Evolutionary conservation across 2,329 filamentous ascomycete species (phyloP).

Genomic region (Pyricularia sp.): DNA sequence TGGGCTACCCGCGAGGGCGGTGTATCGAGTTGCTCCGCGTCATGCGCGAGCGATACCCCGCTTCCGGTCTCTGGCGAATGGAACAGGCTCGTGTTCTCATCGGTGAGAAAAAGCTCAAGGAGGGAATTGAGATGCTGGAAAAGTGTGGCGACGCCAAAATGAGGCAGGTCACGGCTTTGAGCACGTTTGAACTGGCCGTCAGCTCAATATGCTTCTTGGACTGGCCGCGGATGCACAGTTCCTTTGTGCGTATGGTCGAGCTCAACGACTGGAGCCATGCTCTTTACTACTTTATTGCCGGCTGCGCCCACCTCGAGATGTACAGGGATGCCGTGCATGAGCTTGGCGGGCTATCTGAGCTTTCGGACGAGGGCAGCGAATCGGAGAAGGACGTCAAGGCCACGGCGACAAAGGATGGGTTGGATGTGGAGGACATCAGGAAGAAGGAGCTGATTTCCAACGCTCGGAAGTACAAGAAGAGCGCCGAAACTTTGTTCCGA

Average conservation of each 20-base stretch:
- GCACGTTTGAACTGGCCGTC: constrained; percentile 72
- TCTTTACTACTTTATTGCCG: constrained; percentile 82
- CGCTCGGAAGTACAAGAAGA: constrained; percentile 43
- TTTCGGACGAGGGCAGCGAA: constrained; percentile 8
- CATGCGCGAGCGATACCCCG: constrained; percentile 68
- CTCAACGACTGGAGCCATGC: constrained; percentile 86
- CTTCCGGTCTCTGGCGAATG: constrained; percentile 72
- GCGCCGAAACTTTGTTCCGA: constrained; percentile 56
- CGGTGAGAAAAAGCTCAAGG: constrained; percentile 50
- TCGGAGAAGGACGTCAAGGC: neutral
- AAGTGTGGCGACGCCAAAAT: constrained; percentile 53
- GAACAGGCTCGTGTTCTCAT: constrained; percentile 73
- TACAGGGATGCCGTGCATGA: constrained; percentile 52
- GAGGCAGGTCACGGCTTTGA: constrained; percentile 77
- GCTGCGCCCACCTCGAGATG: constrained; percentile 62
- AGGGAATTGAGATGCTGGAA: constrained; percentile 53
- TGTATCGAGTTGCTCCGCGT: constrained; percentile 54
- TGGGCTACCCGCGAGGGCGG: constrained; percentile 58
- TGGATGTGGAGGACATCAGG: constrained; percentile 4
- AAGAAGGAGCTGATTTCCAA: constrained; percentile 15
- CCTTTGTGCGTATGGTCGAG: constrained; percentile 62
- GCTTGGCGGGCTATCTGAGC: neutral
- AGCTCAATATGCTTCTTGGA: constrained; percentile 67
- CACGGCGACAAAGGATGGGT: constrained; percentile 16
- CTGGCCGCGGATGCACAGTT: constrained; percentile 59